phyloP scores from a whole-genome alignment of 768 basidiomycete genomes.

The Amanita inopinata region DNA sequence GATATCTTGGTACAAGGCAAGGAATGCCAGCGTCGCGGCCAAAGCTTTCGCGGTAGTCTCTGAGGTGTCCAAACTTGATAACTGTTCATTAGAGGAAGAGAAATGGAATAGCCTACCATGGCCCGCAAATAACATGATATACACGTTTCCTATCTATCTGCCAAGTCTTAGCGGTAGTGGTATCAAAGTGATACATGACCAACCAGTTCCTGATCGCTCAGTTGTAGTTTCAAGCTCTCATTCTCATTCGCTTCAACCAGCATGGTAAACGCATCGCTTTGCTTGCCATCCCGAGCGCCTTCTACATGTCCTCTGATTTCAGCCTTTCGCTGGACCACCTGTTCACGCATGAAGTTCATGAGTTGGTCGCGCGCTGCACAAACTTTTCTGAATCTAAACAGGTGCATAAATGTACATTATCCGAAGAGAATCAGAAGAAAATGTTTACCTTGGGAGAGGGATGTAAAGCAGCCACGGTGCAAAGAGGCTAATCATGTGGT shows the following conservation, averaged over 20 bases:
- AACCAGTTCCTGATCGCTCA: conserved; percentile 26
- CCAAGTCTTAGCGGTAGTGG: background rate
- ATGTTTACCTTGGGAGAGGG: conserved; percentile 24
- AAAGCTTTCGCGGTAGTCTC: conserved; percentile 37
- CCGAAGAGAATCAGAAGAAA: background rate
- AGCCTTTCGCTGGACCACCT: conserved; percentile 24
- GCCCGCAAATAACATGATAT: conserved; percentile 45
- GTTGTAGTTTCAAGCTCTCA: conserved; percentile 27
- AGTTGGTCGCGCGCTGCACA: conserved; percentile 23
- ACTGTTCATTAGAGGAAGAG: background rate
- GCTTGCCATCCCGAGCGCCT: background rate
- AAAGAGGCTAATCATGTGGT: conserved; percentile 13
- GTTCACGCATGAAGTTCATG: conserved; percentile 27
- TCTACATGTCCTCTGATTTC: conserved; percentile 16
- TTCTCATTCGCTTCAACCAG: conserved; percentile 38
- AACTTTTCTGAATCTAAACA: conserved; percentile 21
- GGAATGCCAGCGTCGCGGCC: conserved; percentile 31
- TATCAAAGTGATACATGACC: background rate
- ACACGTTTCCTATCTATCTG: conserved; percentile 42
- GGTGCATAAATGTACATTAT: background rate
- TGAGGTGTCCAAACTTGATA: conserved; percentile 9
- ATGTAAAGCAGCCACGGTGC: conserved; percentile 3
- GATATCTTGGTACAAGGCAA: conserved; percentile 31
- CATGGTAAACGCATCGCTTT: conserved; percentile 29
- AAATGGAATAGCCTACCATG: conserved; percentile 31